phyloP scores from a whole-genome alignment of 164 flowering plant species.

The Piper betle region DNA sequence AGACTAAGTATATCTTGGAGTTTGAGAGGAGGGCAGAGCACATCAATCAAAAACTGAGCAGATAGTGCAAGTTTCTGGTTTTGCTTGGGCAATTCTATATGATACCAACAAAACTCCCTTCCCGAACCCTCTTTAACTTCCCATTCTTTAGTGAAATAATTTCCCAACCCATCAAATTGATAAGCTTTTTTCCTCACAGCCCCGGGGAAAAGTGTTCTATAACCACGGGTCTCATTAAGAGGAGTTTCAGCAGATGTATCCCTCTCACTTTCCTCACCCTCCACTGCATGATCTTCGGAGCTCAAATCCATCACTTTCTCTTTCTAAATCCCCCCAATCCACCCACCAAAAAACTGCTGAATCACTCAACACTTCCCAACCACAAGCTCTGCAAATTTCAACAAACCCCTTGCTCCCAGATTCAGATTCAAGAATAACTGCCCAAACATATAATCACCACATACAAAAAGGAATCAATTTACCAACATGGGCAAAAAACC shows the following conservation, averaged over 20 bases:
- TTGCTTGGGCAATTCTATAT: conserved; percentile 84
- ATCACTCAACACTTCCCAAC: too few species aligned
- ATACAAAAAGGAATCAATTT: too few species aligned
- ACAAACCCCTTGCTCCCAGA: too few species aligned
- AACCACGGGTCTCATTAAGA: conserved; percentile 12
- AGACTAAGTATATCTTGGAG: conserved; percentile 94
- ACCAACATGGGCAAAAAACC: too few species aligned
- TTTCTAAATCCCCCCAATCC: too few species aligned
- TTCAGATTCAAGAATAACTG: too few species aligned
- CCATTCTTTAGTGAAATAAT: conserved; percentile 78
- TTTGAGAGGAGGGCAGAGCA: conserved; percentile 89
- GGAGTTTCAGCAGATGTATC: conserved; percentile 17
- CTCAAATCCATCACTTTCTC: neutral
- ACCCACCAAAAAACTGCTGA: too few species aligned
- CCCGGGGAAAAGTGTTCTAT: conserved; percentile 32
- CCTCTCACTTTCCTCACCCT: conserved; percentile 29
- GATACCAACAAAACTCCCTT: conserved; percentile 91
- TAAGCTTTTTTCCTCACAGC: conserved; percentile 74
- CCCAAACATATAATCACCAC: too few species aligned
- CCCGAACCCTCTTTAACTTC: conserved; percentile 74
- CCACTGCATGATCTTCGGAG: neutral
- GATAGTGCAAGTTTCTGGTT: conserved; percentile 61
- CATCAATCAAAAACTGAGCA: conserved; percentile 81
- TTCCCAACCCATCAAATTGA: conserved; percentile 78
- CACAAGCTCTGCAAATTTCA: too few species aligned